phyloP scores from a whole-genome alignment of 768 basidiomycete species.

The Boletellus sp. region DNA sequence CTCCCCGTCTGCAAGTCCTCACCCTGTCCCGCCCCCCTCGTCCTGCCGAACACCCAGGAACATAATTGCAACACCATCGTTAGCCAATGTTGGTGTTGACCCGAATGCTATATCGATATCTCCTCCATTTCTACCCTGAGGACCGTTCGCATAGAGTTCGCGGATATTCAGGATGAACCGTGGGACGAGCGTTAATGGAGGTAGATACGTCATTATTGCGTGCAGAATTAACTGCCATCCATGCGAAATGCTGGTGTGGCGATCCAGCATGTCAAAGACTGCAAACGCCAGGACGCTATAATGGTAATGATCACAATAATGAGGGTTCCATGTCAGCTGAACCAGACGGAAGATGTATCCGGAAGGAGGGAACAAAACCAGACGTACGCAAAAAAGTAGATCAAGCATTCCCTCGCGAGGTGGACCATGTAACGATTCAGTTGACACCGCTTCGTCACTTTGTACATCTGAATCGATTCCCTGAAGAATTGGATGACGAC shows the following conservation, averaged over 20 bases:
- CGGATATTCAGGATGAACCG: not conserved
- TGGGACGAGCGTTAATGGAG: not conserved
- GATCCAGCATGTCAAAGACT: not conserved
- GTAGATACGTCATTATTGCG: not conserved
- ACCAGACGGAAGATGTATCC: too few relatives aligned
- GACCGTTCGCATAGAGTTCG: not conserved
- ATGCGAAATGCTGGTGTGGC: not conserved
- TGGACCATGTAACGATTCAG: not conserved
- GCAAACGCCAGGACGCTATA: not conserved
- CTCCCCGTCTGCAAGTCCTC: not conserved
- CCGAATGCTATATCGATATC: not conserved
- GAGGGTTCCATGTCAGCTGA: too few relatives aligned
- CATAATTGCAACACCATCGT: not conserved
- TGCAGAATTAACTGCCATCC: not conserved
- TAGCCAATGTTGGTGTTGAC: too few relatives aligned
- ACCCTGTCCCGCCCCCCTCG: not conserved
- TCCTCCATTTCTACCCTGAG: not conserved
- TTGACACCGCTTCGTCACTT: not conserved
- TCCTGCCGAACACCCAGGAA: not conserved
- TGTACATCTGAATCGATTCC: not conserved
- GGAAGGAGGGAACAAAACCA: too few relatives aligned
- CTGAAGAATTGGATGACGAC: not conserved
- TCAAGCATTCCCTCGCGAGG: not conserved
- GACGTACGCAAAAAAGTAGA: not conserved
- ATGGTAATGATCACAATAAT: not conserved